These are phyloP conservation scores for Scedosporium minutisporum DNA, from an alignment of 2,329 filamentous ascomycete species.

Conservation along the genomic window DNA sequence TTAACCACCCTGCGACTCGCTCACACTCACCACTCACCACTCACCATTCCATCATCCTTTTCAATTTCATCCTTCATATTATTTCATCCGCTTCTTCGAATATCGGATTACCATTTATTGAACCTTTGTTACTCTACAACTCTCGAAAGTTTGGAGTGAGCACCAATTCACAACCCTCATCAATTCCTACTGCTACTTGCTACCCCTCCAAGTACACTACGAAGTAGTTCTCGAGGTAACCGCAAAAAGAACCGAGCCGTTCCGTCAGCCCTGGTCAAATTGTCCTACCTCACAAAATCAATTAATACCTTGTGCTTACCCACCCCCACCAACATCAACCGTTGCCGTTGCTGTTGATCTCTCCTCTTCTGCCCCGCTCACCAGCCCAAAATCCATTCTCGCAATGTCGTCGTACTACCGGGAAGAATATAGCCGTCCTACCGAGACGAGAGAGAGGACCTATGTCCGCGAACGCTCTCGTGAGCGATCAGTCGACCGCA, in stretches of 20 bases:
- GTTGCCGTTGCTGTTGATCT: background rate
- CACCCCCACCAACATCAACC: background rate
- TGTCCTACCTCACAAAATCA: background rate
- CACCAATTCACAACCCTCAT: too few species aligned
- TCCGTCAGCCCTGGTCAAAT: too few species aligned
- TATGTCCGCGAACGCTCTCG: background rate
- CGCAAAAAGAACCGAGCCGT: too few species aligned
- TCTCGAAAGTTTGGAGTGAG: too few species aligned
- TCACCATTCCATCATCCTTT: background rate
- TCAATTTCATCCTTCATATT: too few species aligned
- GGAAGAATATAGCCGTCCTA: background rate
- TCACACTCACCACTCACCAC: background rate
- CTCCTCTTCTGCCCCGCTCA: background rate
- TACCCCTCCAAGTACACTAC: too few species aligned
- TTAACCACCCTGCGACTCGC: background rate
- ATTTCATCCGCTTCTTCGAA: too few species aligned
- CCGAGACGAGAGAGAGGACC: background rate
- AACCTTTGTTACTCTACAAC: too few species aligned
- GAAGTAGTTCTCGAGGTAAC: too few species aligned
- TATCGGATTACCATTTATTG: too few species aligned
- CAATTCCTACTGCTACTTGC: too few species aligned
- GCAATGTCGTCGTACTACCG: slow-evolving; percentile 2
- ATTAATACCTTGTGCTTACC: background rate
- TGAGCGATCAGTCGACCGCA: slow-evolving; percentile 3
- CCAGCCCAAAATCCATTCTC: background rate